These are phyloP conservation scores for Lunasporangiospora selenospora DNA, from an alignment of 192 early-diverging fungal species.

Conservation along the genomic window DNA sequence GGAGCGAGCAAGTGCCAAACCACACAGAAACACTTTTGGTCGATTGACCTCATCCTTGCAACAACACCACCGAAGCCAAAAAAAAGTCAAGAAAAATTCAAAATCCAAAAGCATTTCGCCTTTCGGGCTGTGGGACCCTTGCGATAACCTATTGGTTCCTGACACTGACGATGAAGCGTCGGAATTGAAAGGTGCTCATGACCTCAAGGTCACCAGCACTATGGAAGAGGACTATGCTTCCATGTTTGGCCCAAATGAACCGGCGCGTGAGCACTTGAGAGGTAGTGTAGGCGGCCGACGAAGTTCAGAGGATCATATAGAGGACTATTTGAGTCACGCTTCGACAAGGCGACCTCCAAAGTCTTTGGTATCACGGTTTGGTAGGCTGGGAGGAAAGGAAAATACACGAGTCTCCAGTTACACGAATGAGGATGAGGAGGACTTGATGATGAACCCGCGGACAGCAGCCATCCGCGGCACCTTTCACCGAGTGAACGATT, in stretches of 20 bases:
- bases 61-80: background rate
- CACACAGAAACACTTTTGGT: conserved; percentile 23
- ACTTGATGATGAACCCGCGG: conserved; percentile 31
- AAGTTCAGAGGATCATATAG: background rate
- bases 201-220: background rate
- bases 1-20: background rate
- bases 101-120: background rate
- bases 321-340: too few species aligned
- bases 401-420: background rate
- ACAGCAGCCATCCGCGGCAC: conserved; percentile 18
- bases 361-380: too few species aligned
- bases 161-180: conserved; percentile 13
- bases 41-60: background rate
- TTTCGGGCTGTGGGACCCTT: conserved; percentile 19
- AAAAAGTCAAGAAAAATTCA: background rate
- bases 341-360: too few species aligned
- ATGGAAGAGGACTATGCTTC: too few species aligned
- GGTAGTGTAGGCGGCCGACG: conserved; percentile 14
- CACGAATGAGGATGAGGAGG: background rate
- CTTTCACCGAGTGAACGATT: conserved; percentile 5
- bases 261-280: conserved; percentile 18
- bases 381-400: background rate
- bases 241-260: background rate
- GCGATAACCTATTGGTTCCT: conserved; percentile 17
- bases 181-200: too few species aligned